Evolutionary conservation across 2,329 filamentous ascomycete species (phyloP), one percentile per base, ranked within the genome.

Genomic region (Paramyrothecium roridum): DNA sequence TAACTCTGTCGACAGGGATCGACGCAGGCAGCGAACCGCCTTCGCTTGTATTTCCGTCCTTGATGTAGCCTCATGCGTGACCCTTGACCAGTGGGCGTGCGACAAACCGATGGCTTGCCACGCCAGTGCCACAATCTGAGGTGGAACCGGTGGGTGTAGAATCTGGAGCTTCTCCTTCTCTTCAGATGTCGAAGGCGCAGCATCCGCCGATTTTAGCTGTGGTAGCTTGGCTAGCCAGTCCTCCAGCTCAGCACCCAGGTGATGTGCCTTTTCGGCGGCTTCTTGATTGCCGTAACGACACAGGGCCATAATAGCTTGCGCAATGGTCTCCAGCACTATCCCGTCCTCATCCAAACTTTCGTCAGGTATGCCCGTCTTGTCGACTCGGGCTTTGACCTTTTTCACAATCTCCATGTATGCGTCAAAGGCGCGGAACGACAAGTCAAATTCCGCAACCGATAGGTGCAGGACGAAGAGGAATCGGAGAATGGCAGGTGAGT

Each of bases 321-420:
- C 86, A 50, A 93, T 84, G 0, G 92, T 96, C 64, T 87, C 83
- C 19, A 98, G 72, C 7, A 95, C 84, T 0, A 81, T 87, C 19
- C 86, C 86, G 63, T 96, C 90, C 54, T 88, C 83, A 64, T 99
- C 95, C 26, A 97, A 78, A 51, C 83, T 85, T 19, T 81, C 78
- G 63, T 93, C 89, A 8, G 74, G 68, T 61, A 91, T 83, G 2
- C 90, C 87, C 2, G 84, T 86, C 73, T 96, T 96, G 63, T 90
- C 86, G 3, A 91, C 86, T 45, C 93, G 84, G 20, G 91, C 90
- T 73, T 93, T 96, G 55, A 88, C 91, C 67, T 89, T 89, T 58
- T 87, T 88, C 54, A 96, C 84, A 60, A 99, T 90, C 54, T 96
- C 90, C 40, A 96, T 78, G 70, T 98, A 99, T 1, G 93, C 93